Percentiles rank a stretch among this genome's conserved stretches.
These are phyloP conservation scores for Lachnellula hyalina DNA, from an alignment of 2,329 filamentous ascomycete genomes.

Conservation along the genomic window DNA sequence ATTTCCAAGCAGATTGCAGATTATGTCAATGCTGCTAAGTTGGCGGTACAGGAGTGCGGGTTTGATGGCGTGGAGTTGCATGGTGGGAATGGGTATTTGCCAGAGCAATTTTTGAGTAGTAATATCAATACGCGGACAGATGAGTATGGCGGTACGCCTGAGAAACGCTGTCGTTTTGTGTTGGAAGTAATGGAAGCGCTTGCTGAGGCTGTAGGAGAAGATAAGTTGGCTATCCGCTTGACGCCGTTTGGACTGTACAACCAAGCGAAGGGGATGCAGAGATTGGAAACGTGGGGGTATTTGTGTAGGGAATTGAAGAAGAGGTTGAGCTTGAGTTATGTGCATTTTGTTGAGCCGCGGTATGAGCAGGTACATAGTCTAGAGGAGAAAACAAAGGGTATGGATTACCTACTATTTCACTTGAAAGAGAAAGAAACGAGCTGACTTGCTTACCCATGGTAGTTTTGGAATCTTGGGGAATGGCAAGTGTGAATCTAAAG, in stretches of 20 bases:
- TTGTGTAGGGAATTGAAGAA: slow-evolving; percentile 45
- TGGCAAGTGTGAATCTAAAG: slow-evolving; percentile 40
- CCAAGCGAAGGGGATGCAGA: slow-evolving; percentile 43
- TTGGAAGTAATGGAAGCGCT: slow-evolving; percentile 49
- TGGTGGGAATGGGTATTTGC: slow-evolving; percentile 43
- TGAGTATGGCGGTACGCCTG: slow-evolving; percentile 43
- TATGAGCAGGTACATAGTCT: slow-evolving; percentile 48
- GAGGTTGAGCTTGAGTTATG: slow-evolving; percentile 49
- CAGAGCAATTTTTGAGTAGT: slow-evolving; percentile 54
- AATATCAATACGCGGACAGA: slow-evolving; percentile 50
- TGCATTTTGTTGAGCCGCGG: slow-evolving; percentile 49
- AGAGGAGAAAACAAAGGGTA: slow-evolving; percentile 42
- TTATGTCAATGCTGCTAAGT: slow-evolving; percentile 36
- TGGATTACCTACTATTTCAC: background rate
- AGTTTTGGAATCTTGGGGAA: slow-evolving; percentile 42
- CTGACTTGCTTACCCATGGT: background rate
- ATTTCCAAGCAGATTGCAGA: slow-evolving; percentile 35
- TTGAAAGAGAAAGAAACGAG: background rate
- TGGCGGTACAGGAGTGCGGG: slow-evolving; percentile 46
- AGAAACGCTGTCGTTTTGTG: slow-evolving; percentile 45
- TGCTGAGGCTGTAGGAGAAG: slow-evolving; percentile 43
- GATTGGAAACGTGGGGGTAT: slow-evolving; percentile 47
- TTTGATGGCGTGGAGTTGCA: slow-evolving; percentile 48
- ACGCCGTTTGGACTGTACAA: slow-evolving; percentile 54
- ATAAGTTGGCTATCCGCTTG: slow-evolving; percentile 51